Evolutionary conservation across 2,329 filamentous ascomycete genomes (phyloP).

Genomic region (Xylaria sp.): DNA sequence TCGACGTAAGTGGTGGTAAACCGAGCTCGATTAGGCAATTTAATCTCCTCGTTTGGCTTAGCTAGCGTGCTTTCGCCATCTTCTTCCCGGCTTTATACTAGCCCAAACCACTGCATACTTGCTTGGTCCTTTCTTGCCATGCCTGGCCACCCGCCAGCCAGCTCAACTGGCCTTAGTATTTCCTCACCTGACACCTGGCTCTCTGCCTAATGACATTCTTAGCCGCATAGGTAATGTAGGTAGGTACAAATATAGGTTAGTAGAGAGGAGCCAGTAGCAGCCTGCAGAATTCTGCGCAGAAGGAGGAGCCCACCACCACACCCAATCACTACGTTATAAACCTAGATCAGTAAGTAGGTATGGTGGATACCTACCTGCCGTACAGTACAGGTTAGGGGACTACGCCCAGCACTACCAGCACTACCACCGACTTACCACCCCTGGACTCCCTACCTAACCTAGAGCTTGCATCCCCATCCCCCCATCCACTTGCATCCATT

Average conservation of each 20-base stretch:
- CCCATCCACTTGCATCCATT: slow-evolving; percentile 26
- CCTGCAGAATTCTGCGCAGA: not conserved
- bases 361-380: not conserved
- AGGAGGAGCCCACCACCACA: not conserved
- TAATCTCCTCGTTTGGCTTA: slow-evolving; percentile 38
- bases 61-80: slow-evolving; percentile 36
- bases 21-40: slow-evolving; percentile 30
- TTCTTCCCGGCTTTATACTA: slow-evolving; percentile 2
- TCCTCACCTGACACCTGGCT: slow-evolving; percentile 12
- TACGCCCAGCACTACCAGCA: not conserved
- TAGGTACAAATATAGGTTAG: not conserved
- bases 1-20: slow-evolving; percentile 16
- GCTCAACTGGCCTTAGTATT: not conserved
- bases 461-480: slow-evolving; percentile 45
- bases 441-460: slow-evolving; percentile 37
- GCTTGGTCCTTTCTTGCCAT: not conserved
- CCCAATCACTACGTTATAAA: not conserved
- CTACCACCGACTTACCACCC: slow-evolving; percentile 9
- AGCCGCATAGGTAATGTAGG: not conserved
- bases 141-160: slow-evolving; percentile 7
- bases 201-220: not conserved
- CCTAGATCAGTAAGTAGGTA: not conserved
- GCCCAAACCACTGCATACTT: not conserved
- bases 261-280: not conserved
- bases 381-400: not conserved